Conservation (phyloP, 495 filamentous ascomycete species). For the Penicillium tannophilum region DNA sequence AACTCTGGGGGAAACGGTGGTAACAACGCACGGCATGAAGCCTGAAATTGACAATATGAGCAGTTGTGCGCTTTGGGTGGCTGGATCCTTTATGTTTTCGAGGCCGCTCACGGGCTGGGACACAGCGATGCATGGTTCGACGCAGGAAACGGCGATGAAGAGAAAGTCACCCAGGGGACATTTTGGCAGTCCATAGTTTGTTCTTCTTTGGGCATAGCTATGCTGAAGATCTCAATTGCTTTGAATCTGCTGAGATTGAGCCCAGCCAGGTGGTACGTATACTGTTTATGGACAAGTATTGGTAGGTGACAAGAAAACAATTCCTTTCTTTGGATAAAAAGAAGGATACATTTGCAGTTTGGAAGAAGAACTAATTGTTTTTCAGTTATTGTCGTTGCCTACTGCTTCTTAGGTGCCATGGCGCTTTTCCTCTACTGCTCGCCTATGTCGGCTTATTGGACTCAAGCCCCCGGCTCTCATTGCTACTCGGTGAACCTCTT, state of each 20-base stretch:
- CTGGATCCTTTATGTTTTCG: background rate
- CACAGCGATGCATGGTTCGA: background rate
- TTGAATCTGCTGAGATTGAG: background rate
- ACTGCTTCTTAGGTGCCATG: constrained; percentile 3
- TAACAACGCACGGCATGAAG: too few relatives aligned
- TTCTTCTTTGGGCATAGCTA: background rate
- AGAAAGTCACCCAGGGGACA: background rate
- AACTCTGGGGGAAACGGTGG: too few relatives aligned
- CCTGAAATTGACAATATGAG: background rate
- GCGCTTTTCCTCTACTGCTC: constrained; percentile 3
- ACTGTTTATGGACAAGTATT: background rate
- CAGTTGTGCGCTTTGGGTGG: background rate
- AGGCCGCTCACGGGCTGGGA: background rate
- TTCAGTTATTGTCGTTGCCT: background rate
- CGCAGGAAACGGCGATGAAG: background rate
- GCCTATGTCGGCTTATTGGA: constrained; percentile 8
- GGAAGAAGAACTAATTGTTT: background rate
- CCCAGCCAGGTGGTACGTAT: background rate
- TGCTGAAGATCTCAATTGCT: background rate
- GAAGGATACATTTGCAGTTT: too few relatives aligned
- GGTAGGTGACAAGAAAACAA: background rate
- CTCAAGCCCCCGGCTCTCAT: background rate
- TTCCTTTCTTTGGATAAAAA: too few relatives aligned
- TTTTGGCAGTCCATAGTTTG: background rate
- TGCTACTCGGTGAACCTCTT: constrained; percentile 1